A percentile compares a stretch with the other conserved stretches of the same genome.
Evolutionary conservation across 2,329 filamentous ascomycete species (phyloP).

Genomic region (Coleophoma crateriformis): DNA sequence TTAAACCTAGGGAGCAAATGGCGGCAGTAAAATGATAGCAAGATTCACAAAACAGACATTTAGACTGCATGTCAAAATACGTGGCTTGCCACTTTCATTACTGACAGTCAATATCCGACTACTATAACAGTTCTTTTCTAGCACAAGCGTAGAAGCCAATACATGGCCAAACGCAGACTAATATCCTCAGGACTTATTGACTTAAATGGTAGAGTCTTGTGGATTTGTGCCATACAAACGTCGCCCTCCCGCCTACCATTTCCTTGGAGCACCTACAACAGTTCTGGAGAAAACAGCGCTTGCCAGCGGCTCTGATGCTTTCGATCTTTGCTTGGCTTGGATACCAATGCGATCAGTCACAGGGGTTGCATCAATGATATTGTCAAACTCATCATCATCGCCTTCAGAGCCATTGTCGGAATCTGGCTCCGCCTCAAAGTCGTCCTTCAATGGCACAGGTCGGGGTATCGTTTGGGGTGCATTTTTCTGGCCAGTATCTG

Average conservation of each 20-base stretch:
- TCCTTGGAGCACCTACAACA: constrained; percentile 29
- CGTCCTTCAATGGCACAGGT: constrained; percentile 48
- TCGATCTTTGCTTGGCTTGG: constrained; percentile 51
- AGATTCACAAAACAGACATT: too few species aligned
- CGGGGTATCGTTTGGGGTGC: constrained; percentile 56
- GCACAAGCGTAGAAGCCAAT: too few species aligned
- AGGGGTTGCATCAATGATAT: constrained; percentile 86
- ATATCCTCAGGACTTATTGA: too few species aligned
- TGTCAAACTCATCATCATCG: constrained; percentile 76
- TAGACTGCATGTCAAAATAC: too few species aligned
- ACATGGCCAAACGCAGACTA: too few species aligned
- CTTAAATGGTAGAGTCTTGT: too few species aligned
- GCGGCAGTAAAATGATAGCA: too few species aligned
- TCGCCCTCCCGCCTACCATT: constrained; percentile 16
- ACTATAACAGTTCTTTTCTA: too few species aligned
- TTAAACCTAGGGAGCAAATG: too few species aligned
- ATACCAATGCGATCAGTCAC: constrained; percentile 82
- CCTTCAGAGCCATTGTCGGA: constrained; percentile 52
- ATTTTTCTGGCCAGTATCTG: constrained; percentile 43
- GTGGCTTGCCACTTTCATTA: too few species aligned
- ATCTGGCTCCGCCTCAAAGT: constrained; percentile 65
- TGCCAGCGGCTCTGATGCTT: constrained; percentile 30
- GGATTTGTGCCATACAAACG: too few species aligned
- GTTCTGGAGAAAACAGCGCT: constrained; percentile 28
- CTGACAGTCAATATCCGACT: too few species aligned